These are phyloP conservation scores for Ogataea zsoltii DNA, from an alignment of 805 yeast genomes.

Conservation along the genomic window DNA sequence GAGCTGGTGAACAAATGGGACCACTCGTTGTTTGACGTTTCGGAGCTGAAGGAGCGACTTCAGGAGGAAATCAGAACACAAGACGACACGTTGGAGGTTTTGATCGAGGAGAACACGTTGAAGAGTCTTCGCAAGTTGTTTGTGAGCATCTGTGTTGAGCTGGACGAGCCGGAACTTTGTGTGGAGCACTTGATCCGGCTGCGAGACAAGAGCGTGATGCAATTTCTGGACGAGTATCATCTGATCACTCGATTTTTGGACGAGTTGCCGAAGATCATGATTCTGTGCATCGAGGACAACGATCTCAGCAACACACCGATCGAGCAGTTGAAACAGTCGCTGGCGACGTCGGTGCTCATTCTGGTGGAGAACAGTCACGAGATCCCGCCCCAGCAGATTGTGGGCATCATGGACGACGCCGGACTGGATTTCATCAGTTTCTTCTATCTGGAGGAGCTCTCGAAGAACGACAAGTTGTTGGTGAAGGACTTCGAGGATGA, in stretches of 20 bases:
- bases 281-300: slow-evolving; percentile 28
- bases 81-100: slow-evolving; percentile 11
- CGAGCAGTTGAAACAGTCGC: slow-evolving; percentile 37
- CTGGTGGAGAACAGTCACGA: slow-evolving; percentile 68
- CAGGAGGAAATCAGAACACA: slow-evolving; percentile 45
- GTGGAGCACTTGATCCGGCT: slow-evolving; percentile 60
- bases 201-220: slow-evolving; percentile 54
- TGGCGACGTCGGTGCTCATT: slow-evolving; percentile 50
- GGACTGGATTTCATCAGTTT: slow-evolving; percentile 55
- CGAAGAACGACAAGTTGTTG: slow-evolving; percentile 53
- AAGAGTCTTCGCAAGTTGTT: slow-evolving; percentile 43
- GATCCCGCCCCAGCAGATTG: slow-evolving; percentile 52
- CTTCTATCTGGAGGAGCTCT: slow-evolving; percentile 64
- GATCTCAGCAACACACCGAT: slow-evolving; percentile 45
- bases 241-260: slow-evolving; percentile 51
- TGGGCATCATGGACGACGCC: slow-evolving; percentile 45
- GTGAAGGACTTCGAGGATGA: slow-evolving; percentile 64
- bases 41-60: slow-evolving; percentile 43
- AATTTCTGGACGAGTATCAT: slow-evolving; percentile 62
- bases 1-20: slow-evolving; percentile 59
- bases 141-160: slow-evolving; percentile 54
- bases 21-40: slow-evolving; percentile 48
- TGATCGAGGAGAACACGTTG: background rate
- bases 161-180: slow-evolving; percentile 62
- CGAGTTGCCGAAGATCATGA: slow-evolving; percentile 53